These are phyloP conservation scores for Globisporangium irregulare DNA, from an alignment of 352 stramenopile genomes.

Conservation along the genomic window DNA sequence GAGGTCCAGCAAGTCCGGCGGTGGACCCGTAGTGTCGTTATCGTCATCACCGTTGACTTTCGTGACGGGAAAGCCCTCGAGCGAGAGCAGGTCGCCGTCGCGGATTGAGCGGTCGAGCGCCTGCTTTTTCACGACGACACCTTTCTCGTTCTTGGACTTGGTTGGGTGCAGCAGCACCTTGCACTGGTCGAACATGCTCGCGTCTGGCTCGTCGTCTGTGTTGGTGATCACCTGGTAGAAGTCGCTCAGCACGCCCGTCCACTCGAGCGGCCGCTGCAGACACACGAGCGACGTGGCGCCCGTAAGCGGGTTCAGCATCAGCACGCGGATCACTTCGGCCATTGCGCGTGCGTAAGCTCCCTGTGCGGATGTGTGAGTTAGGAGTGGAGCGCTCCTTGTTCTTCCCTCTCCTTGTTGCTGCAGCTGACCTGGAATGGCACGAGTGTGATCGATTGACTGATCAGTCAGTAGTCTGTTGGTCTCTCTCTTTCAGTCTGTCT, in stretches of 20 bases:
- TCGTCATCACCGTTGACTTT: neutral
- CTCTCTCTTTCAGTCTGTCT: neutral
- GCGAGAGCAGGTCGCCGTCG: slow-evolving; percentile 74
- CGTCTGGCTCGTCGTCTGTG: slow-evolving; percentile 68
- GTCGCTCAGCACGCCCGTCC: slow-evolving; percentile 68
- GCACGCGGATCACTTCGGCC: slow-evolving; percentile 76
- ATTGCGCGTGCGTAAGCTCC: slow-evolving; percentile 22
- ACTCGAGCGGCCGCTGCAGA: slow-evolving; percentile 76
- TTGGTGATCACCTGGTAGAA: slow-evolving; percentile 85
- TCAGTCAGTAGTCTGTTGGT: neutral
- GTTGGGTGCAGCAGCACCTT: slow-evolving; percentile 76
- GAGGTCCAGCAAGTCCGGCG: slow-evolving; percentile 64
- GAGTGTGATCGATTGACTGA: neutral
- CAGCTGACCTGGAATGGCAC: neutral
- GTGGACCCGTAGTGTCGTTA: slow-evolving; percentile 28
- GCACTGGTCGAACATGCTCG: slow-evolving; percentile 56
- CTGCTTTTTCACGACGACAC: slow-evolving; percentile 65
- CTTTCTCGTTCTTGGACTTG: slow-evolving; percentile 82
- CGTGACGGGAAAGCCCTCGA: slow-evolving; percentile 53
- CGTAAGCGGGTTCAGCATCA: slow-evolving; percentile 73
- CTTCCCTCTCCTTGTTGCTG: neutral
- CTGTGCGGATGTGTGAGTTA: neutral
- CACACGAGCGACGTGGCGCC: slow-evolving; percentile 72
- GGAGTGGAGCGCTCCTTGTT: neutral
- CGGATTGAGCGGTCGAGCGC: slow-evolving; percentile 74